These are phyloP conservation scores for Zygotorulaspora danielsina DNA, from an alignment of 805 yeast genomes.

Conservation along the genomic window DNA sequence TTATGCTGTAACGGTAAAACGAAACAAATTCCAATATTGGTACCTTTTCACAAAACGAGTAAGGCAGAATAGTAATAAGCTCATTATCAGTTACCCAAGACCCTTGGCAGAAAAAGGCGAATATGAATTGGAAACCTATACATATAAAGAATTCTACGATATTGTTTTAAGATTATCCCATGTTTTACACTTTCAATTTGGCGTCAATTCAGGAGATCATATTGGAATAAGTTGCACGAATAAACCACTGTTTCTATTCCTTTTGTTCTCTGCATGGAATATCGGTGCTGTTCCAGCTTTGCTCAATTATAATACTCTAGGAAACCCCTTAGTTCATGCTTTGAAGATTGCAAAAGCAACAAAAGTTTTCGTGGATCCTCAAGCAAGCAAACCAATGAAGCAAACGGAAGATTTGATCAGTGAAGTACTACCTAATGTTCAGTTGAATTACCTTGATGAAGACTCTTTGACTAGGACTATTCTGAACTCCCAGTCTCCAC, in stretches of 20 bases:
- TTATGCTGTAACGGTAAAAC: constrained; percentile 34
- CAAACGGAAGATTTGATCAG: constrained; percentile 45
- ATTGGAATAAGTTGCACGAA: constrained; percentile 76
- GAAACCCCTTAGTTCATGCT: constrained; percentile 75
- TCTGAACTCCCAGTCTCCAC: constrained; percentile 40
- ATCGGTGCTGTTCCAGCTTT: constrained; percentile 88
- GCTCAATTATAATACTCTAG: constrained; percentile 72
- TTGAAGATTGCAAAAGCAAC: constrained; percentile 60
- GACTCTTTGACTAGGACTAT: constrained; percentile 41
- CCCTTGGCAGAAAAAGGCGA: constrained; percentile 47
- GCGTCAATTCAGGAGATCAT: constrained; percentile 60
- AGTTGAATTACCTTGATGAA: constrained; percentile 51
- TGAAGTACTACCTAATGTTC: constrained; percentile 37
- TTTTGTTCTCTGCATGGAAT: constrained; percentile 88
- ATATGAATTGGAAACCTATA: constrained; percentile 57
- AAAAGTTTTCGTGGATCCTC: constrained; percentile 72
- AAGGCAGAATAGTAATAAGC: constrained; percentile 42
- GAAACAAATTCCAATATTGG: constrained; percentile 54
- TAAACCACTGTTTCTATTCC: constrained; percentile 71
- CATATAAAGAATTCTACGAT: constrained; percentile 66
- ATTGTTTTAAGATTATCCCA: constrained; percentile 62
- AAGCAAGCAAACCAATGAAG: constrained; percentile 49
- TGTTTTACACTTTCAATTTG: constrained; percentile 58
- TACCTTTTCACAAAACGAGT: constrained; percentile 61
- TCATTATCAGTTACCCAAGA: constrained; percentile 58